phyloP scores from a whole-genome alignment of 805 yeast species.

The Limtongia smithiae region DNA sequence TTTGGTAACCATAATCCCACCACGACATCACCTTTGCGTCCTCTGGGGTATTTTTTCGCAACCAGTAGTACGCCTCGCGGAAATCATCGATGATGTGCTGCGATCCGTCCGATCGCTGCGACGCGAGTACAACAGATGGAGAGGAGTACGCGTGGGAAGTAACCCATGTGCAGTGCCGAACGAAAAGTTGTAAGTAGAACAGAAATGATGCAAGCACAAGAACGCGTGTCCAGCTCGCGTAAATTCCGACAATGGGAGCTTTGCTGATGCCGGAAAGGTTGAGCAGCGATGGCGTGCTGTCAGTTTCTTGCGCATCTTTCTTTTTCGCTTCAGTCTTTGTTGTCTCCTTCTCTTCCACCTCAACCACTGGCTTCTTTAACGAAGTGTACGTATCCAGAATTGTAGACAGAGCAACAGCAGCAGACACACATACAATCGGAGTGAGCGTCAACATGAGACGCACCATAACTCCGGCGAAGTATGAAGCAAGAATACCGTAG shows the following conservation, averaged over 20 bases:
- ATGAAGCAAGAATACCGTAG: slow-evolving; percentile 88
- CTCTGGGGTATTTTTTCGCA: slow-evolving; percentile 94
- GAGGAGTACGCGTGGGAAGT: slow-evolving; percentile 94
- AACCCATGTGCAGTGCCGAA: slow-evolving; percentile 95
- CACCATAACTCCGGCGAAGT: slow-evolving; percentile 99
- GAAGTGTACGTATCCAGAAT: slow-evolving; percentile 78
- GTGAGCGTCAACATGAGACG: slow-evolving; percentile 95
- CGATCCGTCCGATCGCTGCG: slow-evolving; percentile 79
- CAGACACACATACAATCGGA: slow-evolving; percentile 91
- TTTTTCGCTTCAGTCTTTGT: not conserved
- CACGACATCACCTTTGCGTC: slow-evolving; percentile 96
- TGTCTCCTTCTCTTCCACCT: not conserved
- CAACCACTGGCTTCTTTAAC: slow-evolving; percentile 38
- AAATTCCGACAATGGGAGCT: slow-evolving; percentile 24
- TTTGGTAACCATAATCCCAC: slow-evolving; percentile 99
- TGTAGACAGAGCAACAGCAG: slow-evolving; percentile 82
- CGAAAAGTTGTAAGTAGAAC: slow-evolving; percentile 75
- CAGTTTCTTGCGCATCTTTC: not conserved
- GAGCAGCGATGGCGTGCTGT: slow-evolving; percentile 3
- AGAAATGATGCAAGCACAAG: slow-evolving; percentile 64
- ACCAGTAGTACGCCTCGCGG: slow-evolving; percentile 98
- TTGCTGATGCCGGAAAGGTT: slow-evolving; percentile 5
- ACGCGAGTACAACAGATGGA: slow-evolving; percentile 92
- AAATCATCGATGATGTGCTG: slow-evolving; percentile 86
- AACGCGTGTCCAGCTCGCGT: slow-evolving; percentile 48